A percentile compares a stretch with the other conserved stretches of the same genome.
These are phyloP conservation scores for Scorias spongiosa DNA, from an alignment of 2,329 filamentous ascomycete genomes.

Conservation along the genomic window DNA sequence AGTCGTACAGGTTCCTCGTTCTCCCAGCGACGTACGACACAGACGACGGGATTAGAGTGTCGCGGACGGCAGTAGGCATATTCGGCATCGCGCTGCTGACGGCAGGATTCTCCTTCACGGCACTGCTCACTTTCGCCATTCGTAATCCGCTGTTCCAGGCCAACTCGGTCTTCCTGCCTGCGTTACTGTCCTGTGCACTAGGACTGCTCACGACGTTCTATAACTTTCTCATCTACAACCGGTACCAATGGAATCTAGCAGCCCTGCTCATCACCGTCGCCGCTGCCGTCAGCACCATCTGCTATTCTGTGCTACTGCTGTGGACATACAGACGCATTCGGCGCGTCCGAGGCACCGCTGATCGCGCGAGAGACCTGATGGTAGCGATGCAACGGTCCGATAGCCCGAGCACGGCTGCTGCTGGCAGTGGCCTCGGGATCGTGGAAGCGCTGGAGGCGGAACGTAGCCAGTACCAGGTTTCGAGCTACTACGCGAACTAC, in stretches of 20 bases:
- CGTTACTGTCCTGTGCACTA: constrained; percentile 27
- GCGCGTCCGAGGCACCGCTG: constrained; percentile 12
- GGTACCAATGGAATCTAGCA: constrained; percentile 28
- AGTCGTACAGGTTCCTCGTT: constrained; percentile 28
- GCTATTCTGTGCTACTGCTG: constrained; percentile 28
- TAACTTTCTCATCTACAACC: constrained; percentile 27
- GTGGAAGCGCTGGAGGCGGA: background rate
- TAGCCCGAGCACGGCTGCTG: background rate
- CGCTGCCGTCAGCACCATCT: constrained; percentile 24
- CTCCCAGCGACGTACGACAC: constrained; percentile 32
- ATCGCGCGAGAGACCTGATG: background rate
- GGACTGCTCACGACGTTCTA: constrained; percentile 35
- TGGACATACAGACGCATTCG: constrained; percentile 27
- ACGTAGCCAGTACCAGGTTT: constrained; percentile 16
- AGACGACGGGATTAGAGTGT: constrained; percentile 24
- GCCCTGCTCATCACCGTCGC: constrained; percentile 28
- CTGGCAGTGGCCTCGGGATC: background rate
- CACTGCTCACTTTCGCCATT: constrained; percentile 32
- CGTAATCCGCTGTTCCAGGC: constrained; percentile 31
- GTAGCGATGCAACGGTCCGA: background rate
- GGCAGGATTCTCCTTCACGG: constrained; percentile 34
- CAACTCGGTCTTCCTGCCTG: constrained; percentile 32
- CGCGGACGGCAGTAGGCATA: constrained; percentile 25
- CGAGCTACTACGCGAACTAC: constrained; percentile 29
- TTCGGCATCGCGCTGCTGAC: constrained; percentile 33